Evolutionary conservation across 2,329 filamentous ascomycete species (phyloP).

Genomic region (Aspergillus bombycis): DNA sequence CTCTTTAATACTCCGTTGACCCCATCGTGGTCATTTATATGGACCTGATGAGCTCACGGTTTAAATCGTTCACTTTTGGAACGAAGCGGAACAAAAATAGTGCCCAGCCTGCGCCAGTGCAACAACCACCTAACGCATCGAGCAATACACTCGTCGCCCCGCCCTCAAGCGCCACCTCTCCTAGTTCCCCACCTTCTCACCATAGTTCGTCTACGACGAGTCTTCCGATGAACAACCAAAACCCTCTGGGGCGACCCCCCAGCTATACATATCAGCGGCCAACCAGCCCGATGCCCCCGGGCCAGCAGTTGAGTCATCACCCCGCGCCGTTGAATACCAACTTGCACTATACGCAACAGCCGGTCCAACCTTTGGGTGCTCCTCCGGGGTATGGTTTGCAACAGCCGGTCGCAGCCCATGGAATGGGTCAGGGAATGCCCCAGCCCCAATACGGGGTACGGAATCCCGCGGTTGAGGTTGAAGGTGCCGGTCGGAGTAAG

Average conservation of each 20-base stretch:
- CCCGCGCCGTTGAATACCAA: slow-evolving; percentile 60
- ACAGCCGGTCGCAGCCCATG: slow-evolving; percentile 30
- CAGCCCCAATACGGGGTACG: slow-evolving; percentile 34
- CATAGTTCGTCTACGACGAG: slow-evolving; percentile 53
- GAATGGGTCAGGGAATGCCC: slow-evolving; percentile 30
- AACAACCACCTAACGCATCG: slow-evolving; percentile 31
- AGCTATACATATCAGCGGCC: slow-evolving; percentile 64
- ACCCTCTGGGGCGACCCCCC: slow-evolving; percentile 62
- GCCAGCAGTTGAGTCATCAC: slow-evolving; percentile 46
- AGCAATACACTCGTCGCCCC: slow-evolving; percentile 37
- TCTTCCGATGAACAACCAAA: slow-evolving; percentile 59
- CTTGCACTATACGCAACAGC: slow-evolving; percentile 52
- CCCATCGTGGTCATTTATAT: slow-evolving; percentile 35
- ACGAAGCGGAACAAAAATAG: slow-evolving; percentile 56
- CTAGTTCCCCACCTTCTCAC: slow-evolving; percentile 41
- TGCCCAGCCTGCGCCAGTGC: slow-evolving; percentile 35
- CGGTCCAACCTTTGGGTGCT: slow-evolving; percentile 39
- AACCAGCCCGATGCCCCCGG: slow-evolving; percentile 55
- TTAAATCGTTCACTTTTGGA: slow-evolving; percentile 54
- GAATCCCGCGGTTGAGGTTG: slow-evolving; percentile 66
- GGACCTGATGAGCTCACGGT: slow-evolving; percentile 56
- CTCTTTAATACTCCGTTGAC: slow-evolving; percentile 12
- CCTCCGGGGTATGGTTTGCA: slow-evolving; percentile 52
- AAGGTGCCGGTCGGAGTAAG: slow-evolving; percentile 87
- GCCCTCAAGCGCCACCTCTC: slow-evolving; percentile 37